Conservation (phyloP, 768 basidiomycete species). For the Collybiopsis confluens region DNA sequence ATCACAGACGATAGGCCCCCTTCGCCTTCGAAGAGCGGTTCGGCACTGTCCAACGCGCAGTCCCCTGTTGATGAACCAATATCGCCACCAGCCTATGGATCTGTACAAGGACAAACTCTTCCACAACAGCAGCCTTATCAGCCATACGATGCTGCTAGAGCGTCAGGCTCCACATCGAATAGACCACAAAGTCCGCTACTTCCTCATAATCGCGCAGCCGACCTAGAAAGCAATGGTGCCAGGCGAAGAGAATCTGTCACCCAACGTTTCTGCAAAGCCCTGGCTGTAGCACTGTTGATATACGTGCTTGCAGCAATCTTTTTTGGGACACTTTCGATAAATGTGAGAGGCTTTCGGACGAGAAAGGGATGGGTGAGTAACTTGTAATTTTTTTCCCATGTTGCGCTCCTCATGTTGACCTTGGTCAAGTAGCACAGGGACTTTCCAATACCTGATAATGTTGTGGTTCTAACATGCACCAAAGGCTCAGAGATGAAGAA, state of each 20-base stretch:
- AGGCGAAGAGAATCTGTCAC: background rate
- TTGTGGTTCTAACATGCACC: background rate
- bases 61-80: background rate
- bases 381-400: too few species aligned
- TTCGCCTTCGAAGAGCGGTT: conserved; percentile 8
- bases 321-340: background rate
- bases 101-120: background rate
- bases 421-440: conserved; percentile 2
- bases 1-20: conserved; percentile 6
- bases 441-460: background rate
- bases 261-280: conserved; percentile 3
- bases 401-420: too few species aligned
- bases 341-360: background rate
- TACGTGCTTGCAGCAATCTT: conserved; percentile 1
- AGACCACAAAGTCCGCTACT: background rate
- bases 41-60: background rate
- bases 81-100: conserved; percentile 7
- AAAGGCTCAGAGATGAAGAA: conserved; percentile 3
- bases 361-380: background rate
- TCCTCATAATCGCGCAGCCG: background rate
- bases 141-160: background rate
- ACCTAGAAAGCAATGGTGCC: background rate
- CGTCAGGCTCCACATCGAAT: background rate
- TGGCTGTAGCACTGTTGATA: conserved; percentile 3
- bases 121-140: background rate